Evolutionary conservation across 257 asterid genomes (phyloP).

Genomic region (Ehretia macrophylla): DNA sequence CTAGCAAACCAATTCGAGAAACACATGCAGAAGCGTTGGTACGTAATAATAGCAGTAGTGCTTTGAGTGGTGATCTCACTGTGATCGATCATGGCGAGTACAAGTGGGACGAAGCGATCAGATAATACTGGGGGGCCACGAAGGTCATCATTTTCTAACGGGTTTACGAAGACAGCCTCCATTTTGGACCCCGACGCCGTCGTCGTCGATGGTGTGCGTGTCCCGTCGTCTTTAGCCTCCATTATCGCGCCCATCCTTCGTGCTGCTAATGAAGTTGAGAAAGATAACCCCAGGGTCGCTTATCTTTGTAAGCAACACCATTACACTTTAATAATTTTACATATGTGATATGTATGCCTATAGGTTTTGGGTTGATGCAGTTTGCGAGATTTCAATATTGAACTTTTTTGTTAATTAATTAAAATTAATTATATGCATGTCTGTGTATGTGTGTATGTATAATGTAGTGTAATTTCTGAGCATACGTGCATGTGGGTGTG

Average conservation of each 20-base stretch:
- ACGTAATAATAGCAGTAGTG: no score
- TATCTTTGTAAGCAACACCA: constrained; percentile 65
- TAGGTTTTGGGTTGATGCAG: no score
- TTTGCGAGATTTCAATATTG: no score
- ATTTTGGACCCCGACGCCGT: constrained; percentile 57
- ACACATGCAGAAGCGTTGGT: no score
- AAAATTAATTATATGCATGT: no score
- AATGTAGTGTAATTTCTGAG: no score
- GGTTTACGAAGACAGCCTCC: constrained; percentile 48
- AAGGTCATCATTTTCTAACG: constrained; percentile 45
- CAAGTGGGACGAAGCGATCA: constrained; percentile 79
- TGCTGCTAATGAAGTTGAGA: constrained; percentile 81
- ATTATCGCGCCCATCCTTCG: constrained; percentile 88
- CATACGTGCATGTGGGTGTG: no score
- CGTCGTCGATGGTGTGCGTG: constrained; percentile 77
- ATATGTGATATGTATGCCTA: neutral
- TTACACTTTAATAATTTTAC: neutral
- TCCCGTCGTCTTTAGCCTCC: constrained; percentile 78
- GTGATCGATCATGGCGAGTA: constrained; percentile 59
- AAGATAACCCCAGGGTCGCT: constrained; percentile 62
- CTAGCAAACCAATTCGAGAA: no score
- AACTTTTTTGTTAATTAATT: no score
- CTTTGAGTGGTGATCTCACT: constrained; percentile 1
- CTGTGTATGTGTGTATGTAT: no score
- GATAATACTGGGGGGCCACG: constrained; percentile 62